Percentiles rank a stretch among this genome's conserved stretches.
These are phyloP conservation scores for Stephanodiscus triporus DNA, from an alignment of 108 stramenopile species.

Conservation along the genomic window DNA sequence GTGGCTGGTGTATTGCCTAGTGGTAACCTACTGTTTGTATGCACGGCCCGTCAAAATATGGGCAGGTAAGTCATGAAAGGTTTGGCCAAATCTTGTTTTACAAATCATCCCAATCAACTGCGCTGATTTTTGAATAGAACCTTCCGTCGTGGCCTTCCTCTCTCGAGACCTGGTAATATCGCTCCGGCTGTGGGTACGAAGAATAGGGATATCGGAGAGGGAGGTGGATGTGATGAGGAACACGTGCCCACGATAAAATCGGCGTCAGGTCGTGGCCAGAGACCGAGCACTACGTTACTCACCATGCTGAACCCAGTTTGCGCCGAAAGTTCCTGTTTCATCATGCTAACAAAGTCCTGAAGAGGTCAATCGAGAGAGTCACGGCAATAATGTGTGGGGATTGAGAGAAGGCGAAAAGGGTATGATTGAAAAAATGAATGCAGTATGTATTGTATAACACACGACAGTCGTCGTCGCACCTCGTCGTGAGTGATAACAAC, in stretches of 20 bases:
- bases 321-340: constrained; percentile 87
- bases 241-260: no score
- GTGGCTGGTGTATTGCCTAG: no score
- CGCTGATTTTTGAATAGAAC: constrained; percentile 83
- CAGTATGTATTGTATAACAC: no score
- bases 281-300: no score
- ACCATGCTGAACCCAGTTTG: constrained; percentile 87
- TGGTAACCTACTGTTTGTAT: background rate
- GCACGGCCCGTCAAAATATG: background rate
- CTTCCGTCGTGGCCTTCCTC: constrained; percentile 84
- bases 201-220: background rate
- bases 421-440: no score
- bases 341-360: constrained; percentile 92
- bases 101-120: constrained; percentile 84
- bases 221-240: no score
- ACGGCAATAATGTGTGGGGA: no score
- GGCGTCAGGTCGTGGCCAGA: no score
- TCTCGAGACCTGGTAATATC: constrained; percentile 90
- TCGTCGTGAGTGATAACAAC: constrained; percentile 99
- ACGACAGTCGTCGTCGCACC: background rate
- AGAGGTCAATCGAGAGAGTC: no score
- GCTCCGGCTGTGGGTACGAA: constrained; percentile 64
- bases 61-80: background rate
- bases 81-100: constrained; percentile 5
- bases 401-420: no score